These are phyloP conservation scores for Dipodascus geniculatus DNA, from an alignment of 805 yeast genomes.

Conservation along the genomic window DNA sequence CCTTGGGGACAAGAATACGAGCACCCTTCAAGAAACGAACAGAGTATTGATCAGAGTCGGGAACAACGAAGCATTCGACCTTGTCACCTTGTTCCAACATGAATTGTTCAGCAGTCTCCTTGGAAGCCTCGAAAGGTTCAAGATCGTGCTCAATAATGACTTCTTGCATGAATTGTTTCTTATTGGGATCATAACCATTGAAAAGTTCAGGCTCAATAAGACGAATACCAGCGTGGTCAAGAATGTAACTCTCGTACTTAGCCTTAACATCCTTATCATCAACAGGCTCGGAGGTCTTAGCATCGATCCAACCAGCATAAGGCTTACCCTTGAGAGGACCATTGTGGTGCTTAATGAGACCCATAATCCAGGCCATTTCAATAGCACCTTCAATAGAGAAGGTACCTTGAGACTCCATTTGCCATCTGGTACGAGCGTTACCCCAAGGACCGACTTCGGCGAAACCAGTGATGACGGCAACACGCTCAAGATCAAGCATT, in stretches of 20 bases:
- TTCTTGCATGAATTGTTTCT: constrained; percentile 90
- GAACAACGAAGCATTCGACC: constrained; percentile 82
- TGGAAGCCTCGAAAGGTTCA: constrained; percentile 90
- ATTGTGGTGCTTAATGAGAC: constrained; percentile 87
- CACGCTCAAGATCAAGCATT: constrained; percentile 80
- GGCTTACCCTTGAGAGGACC: constrained; percentile 77
- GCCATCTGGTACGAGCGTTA: constrained; percentile 98
- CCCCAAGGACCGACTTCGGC: constrained; percentile 99
- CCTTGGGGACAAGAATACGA: constrained; percentile 80
- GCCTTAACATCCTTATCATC: constrained; percentile 89
- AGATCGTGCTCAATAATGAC: constrained; percentile 92
- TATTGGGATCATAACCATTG: constrained; percentile 86
- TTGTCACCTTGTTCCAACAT: constrained; percentile 86
- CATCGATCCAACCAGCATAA: constrained; percentile 95
- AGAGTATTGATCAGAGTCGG: constrained; percentile 84
- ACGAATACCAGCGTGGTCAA: constrained; percentile 94
- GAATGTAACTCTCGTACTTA: constrained; percentile 79
- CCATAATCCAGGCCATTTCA: constrained; percentile 99
- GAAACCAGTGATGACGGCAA: constrained; percentile 94
- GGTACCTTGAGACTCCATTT: constrained; percentile 92
- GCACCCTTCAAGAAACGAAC: constrained; percentile 92
- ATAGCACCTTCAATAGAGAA: constrained; percentile 95
- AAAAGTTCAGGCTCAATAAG: constrained; percentile 92
- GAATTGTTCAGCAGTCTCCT: constrained; percentile 92
- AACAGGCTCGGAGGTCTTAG: constrained; percentile 83